Conservation (phyloP, 2,329 filamentous ascomycete genomes). For the Arthroderma sp. region DNA sequence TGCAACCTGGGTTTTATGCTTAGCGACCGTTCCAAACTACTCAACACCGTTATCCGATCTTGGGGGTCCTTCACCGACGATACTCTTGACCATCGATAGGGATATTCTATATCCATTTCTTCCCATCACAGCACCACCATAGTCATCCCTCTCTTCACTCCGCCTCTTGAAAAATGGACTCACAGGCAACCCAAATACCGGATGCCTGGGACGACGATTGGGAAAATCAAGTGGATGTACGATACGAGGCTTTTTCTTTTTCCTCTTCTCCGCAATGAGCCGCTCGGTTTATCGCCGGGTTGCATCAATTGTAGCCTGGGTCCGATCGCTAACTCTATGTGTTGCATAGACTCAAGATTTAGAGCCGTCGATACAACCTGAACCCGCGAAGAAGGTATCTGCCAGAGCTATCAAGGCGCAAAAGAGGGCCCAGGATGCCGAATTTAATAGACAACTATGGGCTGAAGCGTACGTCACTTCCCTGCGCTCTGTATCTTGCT, state of each 20-base stretch:
- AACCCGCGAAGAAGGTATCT: conserved; percentile 30
- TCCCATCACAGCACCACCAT: neutral
- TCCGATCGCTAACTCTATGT: neutral
- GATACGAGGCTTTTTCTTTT: conserved; percentile 8
- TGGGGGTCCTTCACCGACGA: too few species aligned
- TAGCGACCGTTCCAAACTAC: too few species aligned
- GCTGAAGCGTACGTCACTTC: conserved; percentile 55
- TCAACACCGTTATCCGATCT: too few species aligned
- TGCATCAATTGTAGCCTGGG: neutral
- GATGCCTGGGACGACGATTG: conserved; percentile 91
- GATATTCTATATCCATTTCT: neutral
- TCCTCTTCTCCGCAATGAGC: neutral
- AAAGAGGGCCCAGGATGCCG: conserved; percentile 63
- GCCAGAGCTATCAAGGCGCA: conserved; percentile 58
- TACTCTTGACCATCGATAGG: neutral
- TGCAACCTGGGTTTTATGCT: too few species aligned
- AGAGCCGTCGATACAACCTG: conserved; percentile 15
- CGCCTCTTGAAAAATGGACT: conserved; percentile 20
- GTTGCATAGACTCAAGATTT: conserved; percentile 24
- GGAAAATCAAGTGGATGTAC: conserved; percentile 64
- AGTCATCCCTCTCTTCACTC: neutral
- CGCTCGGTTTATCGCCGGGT: too few species aligned
- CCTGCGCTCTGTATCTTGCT: neutral
- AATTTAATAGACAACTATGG: conserved; percentile 78
- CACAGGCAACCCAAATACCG: conserved; percentile 44